phyloP scores from a whole-genome alignment of 2,329 filamentous ascomycete species.

The Xylaria polymorpha region DNA sequence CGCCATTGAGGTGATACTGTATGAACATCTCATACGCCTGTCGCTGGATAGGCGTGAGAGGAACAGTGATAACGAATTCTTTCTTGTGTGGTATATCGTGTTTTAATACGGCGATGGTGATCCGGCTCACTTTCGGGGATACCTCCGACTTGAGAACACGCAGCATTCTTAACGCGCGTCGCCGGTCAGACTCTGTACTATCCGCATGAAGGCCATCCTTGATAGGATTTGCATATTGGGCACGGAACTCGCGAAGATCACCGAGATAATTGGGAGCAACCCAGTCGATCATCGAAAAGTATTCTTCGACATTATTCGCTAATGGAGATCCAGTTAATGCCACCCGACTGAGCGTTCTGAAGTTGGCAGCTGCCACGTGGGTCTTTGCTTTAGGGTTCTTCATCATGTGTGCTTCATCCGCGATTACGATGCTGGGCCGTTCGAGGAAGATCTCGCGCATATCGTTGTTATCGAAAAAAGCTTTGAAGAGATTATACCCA shows the following conservation, averaged over 20 bases:
- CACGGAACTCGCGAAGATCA: conserved; percentile 72
- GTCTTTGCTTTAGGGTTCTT: conserved; percentile 72
- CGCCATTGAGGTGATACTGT: conserved; percentile 33
- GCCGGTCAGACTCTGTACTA: conserved; percentile 66
- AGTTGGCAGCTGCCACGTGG: conserved; percentile 64
- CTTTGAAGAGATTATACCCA: conserved; percentile 76
- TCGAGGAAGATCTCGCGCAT: conserved; percentile 61
- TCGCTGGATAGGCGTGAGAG: conserved; percentile 73
- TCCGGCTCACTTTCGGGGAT: conserved; percentile 80
- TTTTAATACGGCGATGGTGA: conserved; percentile 73
- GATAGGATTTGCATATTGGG: conserved; percentile 79
- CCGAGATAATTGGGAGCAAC: conserved; percentile 84
- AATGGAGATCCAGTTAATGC: conserved; percentile 89
- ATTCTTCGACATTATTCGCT: conserved; percentile 85
- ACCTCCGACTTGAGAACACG: conserved; percentile 77
- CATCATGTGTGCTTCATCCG: conserved; percentile 85
- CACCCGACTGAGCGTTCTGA: conserved; percentile 77
- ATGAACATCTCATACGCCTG: conserved; percentile 68
- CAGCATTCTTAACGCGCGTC: conserved; percentile 73
- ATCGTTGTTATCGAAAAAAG: conserved; percentile 49
- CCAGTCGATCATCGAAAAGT: conserved; percentile 90
- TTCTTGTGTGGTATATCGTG: conserved; percentile 77
- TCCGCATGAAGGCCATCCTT: conserved; percentile 75
- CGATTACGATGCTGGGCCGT: conserved; percentile 77
- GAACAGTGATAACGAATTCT: conserved; percentile 83